These are phyloP conservation scores for Flaveria floridana DNA, from an alignment of 140 eudicot genomes.

Conservation along the genomic window DNA sequence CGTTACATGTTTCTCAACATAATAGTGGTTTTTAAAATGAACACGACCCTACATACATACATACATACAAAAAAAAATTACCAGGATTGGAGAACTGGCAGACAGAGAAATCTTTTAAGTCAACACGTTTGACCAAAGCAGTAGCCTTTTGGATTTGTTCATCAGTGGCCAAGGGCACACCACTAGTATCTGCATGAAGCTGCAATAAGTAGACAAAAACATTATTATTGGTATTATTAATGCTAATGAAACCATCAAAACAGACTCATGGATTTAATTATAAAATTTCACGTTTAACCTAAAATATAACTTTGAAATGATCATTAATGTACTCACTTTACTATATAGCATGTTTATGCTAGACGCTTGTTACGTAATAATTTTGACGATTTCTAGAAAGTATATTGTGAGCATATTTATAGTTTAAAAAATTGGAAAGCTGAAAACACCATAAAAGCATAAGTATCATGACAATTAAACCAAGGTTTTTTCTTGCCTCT, in stretches of 20 bases:
- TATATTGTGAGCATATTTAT: conserved; percentile 3
- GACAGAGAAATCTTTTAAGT: conserved; percentile 81
- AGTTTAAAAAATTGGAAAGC: neutral
- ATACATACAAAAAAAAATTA: conserved; percentile 19
- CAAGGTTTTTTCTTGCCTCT: conserved; percentile 49
- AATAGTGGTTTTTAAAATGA: too few relatives aligned
- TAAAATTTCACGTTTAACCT: neutral
- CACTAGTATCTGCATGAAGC: conserved; percentile 59
- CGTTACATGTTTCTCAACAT: neutral
- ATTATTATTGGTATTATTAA: neutral
- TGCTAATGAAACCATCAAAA: neutral
- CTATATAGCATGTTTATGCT: conserved; percentile 4
- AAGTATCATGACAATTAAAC: conserved; percentile 1
- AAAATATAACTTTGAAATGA: neutral
- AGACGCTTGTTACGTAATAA: neutral
- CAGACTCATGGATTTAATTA: neutral
- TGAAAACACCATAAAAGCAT: neutral
- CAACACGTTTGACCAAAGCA: conserved; percentile 71
- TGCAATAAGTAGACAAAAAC: conserved; percentile 34
- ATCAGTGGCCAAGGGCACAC: conserved; percentile 62
- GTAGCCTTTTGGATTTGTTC: conserved; percentile 71
- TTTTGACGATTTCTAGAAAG: neutral
- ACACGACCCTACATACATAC: too few relatives aligned
- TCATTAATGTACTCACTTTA: neutral
- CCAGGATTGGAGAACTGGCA: conserved; percentile 99